Evolutionary conservation across 164 flowering plant species (phyloP).

Genomic region (Piper longum): DNA sequence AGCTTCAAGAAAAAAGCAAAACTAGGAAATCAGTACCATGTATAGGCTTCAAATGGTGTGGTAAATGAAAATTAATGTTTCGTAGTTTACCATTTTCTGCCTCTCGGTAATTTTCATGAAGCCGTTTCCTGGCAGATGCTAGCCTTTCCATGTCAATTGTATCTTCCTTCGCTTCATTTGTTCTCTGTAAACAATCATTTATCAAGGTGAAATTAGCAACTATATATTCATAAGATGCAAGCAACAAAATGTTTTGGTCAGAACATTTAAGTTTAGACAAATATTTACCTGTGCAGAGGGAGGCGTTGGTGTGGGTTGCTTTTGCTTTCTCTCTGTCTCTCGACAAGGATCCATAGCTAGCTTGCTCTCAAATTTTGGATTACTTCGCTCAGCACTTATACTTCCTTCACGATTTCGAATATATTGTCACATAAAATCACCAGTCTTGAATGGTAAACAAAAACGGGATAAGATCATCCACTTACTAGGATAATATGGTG

Average conservation of each 20-base stretch:
- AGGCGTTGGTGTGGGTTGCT: conserved; percentile 20
- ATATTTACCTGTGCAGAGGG: conserved; percentile 27
- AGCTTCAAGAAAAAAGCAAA: conserved; percentile 31
- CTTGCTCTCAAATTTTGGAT: conserved; percentile 33
- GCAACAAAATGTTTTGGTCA: not conserved
- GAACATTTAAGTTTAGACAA: not conserved
- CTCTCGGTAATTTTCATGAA: conserved; percentile 81
- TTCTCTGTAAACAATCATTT: conserved; percentile 18
- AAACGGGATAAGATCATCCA: not conserved
- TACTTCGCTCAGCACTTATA: conserved; percentile 48
- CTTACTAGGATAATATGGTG: conserved; percentile 78
- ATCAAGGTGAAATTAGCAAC: no score
- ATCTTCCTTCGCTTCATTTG: conserved; percentile 30
- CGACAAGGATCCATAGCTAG: conserved; percentile 23
- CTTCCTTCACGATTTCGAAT: conserved; percentile 32
- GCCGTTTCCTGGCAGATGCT: conserved; percentile 79
- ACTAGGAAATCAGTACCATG: not conserved
- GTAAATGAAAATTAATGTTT: not conserved
- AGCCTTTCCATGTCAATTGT: conserved; percentile 54
- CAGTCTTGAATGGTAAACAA: not conserved
- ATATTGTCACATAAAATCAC: not conserved
- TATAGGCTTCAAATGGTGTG: not conserved
- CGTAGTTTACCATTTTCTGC: conserved; percentile 64
- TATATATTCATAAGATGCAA: not conserved
- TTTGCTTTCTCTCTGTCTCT: conserved; percentile 31